phyloP scores from a whole-genome alignment of 2,329 filamentous ascomycete genomes.

The Hortaea sp. region DNA sequence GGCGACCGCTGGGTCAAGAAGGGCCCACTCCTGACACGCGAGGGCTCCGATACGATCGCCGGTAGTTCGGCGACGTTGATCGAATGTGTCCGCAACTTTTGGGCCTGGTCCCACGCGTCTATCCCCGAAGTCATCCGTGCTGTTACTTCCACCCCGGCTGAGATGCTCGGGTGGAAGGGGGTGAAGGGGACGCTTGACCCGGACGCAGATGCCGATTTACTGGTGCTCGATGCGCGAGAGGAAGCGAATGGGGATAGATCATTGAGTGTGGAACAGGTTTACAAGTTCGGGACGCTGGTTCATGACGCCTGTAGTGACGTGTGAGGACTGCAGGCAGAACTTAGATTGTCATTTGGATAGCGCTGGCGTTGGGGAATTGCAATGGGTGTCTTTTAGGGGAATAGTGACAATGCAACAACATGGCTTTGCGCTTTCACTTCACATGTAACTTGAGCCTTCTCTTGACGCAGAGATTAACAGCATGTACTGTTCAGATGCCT shows the following conservation, averaged over 20 bases:
- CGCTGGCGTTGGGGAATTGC: not conserved
- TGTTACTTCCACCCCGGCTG: slow-evolving; percentile 67
- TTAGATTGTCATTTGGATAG: not conserved
- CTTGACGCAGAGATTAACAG: too few species aligned
- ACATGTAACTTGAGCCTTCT: too few species aligned
- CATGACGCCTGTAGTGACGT: slow-evolving; percentile 3
- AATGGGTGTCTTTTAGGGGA: not conserved
- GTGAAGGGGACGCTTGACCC: slow-evolving; percentile 51
- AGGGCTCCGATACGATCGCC: slow-evolving; percentile 70
- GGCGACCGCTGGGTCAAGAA: slow-evolving; percentile 57
- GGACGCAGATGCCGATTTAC: slow-evolving; percentile 45
- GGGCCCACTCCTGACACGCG: slow-evolving; percentile 61
- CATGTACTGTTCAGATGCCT: too few species aligned
- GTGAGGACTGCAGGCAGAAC: not conserved
- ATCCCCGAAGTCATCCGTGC: slow-evolving; percentile 60
- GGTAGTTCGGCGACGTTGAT: slow-evolving; percentile 48
- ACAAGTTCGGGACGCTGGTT: slow-evolving; percentile 56
- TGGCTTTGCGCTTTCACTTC: too few species aligned
- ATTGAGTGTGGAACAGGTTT: slow-evolving; percentile 63
- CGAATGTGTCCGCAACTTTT: slow-evolving; percentile 74
- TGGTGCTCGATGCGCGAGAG: slow-evolving; percentile 50
- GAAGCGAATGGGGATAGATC: slow-evolving; percentile 35
- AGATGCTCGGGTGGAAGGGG: slow-evolving; percentile 59
- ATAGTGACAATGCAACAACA: too few species aligned
- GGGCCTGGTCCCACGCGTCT: slow-evolving; percentile 59